Conservation (phyloP, 441 rosid genomes). For the Gossypium schwendimanii region DNA sequence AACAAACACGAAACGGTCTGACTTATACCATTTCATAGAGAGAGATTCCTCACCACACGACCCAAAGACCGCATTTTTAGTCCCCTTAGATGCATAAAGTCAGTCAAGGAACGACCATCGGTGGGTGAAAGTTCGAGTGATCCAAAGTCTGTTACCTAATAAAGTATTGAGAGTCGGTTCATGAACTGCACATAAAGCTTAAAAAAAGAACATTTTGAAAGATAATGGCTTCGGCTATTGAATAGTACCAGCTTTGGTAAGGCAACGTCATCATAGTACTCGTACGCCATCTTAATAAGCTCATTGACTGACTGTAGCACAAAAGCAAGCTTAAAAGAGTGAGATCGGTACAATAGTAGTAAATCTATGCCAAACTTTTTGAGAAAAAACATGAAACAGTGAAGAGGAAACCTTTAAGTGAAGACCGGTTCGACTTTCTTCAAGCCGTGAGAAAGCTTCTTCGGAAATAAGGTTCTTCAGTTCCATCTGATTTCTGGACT, state of each 20-base stretch:
- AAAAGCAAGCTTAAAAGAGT: constrained; percentile 15
- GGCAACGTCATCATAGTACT: constrained; percentile 52
- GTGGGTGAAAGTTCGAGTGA: constrained; percentile 63
- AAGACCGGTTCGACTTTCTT: constrained; percentile 45
- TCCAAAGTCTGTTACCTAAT: constrained; percentile 61
- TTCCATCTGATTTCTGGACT: constrained; percentile 29
- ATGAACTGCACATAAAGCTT: not conserved
- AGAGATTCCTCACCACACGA: constrained; percentile 40
- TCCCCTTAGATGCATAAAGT: constrained; percentile 69
- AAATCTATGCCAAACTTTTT: not conserved
- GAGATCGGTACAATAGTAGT: not conserved
- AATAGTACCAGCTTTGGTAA: constrained; percentile 56
- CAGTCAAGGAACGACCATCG: constrained; percentile 59
- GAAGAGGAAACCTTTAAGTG: constrained; percentile 43
- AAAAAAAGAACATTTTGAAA: not conserved
- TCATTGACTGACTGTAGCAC: constrained; percentile 41
- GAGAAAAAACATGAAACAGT: not conserved
- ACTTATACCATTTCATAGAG: not conserved
- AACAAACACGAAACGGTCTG: not conserved
- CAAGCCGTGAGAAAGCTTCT: constrained; percentile 41
- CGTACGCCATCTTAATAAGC: constrained; percentile 42
- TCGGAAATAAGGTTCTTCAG: constrained; percentile 39
- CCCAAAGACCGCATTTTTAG: constrained; percentile 54
- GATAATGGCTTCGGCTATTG: not conserved
- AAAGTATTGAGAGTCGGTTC: constrained; percentile 9